These are phyloP conservation scores for Myxozyma nipponensis DNA, from an alignment of 805 yeast genomes.

Conservation along the genomic window DNA sequence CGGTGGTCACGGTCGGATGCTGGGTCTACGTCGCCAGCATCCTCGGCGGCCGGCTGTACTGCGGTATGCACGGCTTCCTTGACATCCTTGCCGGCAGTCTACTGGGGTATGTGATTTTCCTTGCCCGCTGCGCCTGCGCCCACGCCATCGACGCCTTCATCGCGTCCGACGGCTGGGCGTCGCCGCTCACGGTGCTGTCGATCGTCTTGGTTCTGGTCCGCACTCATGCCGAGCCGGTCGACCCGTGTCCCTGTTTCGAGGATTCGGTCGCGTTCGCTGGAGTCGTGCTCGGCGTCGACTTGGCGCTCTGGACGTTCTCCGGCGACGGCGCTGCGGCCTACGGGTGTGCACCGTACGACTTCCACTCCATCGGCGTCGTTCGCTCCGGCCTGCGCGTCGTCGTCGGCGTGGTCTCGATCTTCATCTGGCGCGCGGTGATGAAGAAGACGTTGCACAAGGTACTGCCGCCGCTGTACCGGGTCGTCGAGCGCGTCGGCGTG, in stretches of 20 bases:
- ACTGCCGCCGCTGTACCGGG: constrained; percentile 57
- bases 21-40: constrained; percentile 58
- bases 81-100: constrained; percentile 66
- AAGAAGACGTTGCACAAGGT: constrained; percentile 60
- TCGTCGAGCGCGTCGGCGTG: constrained; percentile 38
- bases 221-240: constrained; percentile 78
- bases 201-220: constrained; percentile 53
- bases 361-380: constrained; percentile 43
- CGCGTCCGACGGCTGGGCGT: constrained; percentile 19
- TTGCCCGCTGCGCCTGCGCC: constrained; percentile 45
- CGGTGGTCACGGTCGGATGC: constrained; percentile 6
- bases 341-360: constrained; percentile 41
- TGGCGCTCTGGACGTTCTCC: constrained; percentile 52
- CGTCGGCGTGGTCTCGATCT: constrained; percentile 60
- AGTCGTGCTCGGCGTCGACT: constrained; percentile 72
- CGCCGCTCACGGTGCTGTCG: constrained; percentile 36
- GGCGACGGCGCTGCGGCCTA: constrained; percentile 7
- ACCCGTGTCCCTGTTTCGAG: constrained; percentile 93
- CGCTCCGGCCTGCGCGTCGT: constrained; percentile 47
- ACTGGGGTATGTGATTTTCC: constrained; percentile 55
- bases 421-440: constrained; percentile 68
- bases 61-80: constrained; percentile 95
- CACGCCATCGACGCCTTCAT: constrained; percentile 44
- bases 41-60: constrained; percentile 77
- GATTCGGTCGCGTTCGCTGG: constrained; percentile 92